phyloP scores from a whole-genome alignment of 192 early-diverging fungal genomes.

The Cetraspora pellucida region DNA sequence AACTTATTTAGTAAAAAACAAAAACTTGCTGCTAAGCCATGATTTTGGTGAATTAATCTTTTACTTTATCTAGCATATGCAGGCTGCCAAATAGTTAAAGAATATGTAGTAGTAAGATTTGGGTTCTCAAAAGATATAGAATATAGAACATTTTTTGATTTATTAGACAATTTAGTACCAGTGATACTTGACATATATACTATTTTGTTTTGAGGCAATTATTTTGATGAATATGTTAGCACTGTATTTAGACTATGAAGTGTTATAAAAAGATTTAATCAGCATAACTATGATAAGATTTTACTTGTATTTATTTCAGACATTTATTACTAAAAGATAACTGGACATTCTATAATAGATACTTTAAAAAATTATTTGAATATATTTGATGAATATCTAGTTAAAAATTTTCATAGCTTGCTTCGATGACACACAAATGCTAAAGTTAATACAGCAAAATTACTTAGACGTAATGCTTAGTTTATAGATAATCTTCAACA shows the following conservation, averaged over 20 bases:
- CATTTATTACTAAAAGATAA: neutral
- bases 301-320: constrained; percentile 11
- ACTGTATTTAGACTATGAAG: neutral
- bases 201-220: neutral
- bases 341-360: constrained; percentile 1
- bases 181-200: constrained; percentile 9
- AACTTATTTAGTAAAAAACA: constrained; percentile 10
- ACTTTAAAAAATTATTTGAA: constrained; percentile 5
- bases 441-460: constrained; percentile 1
- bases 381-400: constrained; percentile 3
- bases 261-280: neutral
- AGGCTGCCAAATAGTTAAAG: neutral
- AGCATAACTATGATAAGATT: constrained; percentile 22
- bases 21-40: constrained; percentile 5
- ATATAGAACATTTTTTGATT: constrained; percentile 3
- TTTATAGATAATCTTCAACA: neutral
- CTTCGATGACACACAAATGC: neutral
- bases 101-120: constrained; percentile 1
- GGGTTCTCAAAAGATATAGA: neutral
- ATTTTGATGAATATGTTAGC: constrained; percentile 17
- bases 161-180: neutral
- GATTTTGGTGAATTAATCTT: constrained; percentile 1
- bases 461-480: neutral
- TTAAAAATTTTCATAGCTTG: constrained; percentile 9
- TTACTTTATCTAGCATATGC: constrained; percentile 8